Conservation (phyloP, 1,139 yeast genomes). For the Suhomyces guaymorum region DNA sequence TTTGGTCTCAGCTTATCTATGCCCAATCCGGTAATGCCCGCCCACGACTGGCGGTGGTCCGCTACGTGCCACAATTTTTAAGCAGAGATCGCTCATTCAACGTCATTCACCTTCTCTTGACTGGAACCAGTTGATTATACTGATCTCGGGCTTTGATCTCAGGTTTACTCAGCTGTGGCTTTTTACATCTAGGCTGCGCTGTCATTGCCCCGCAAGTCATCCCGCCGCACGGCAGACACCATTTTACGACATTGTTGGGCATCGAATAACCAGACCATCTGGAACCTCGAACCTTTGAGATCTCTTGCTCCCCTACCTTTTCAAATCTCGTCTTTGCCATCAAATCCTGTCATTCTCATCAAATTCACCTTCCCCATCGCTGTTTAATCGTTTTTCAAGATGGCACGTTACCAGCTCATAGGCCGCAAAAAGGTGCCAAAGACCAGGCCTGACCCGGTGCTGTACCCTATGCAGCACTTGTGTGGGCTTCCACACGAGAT, state of each 20-base stretch:
- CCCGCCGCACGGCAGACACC: neutral
- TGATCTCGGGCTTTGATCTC: too few relatives aligned
- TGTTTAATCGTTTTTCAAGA: conserved; percentile 7
- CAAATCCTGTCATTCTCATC: neutral
- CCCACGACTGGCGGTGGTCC: too few relatives aligned
- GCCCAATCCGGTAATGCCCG: neutral
- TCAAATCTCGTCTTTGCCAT: neutral
- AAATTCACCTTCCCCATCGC: neutral
- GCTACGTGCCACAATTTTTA: too few relatives aligned
- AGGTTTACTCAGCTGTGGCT: neutral
- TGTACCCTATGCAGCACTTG: conserved; percentile 33
- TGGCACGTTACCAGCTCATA: conserved; percentile 39
- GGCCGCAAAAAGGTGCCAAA: conserved; percentile 33
- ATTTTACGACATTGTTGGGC: neutral
- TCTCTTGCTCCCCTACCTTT: neutral
- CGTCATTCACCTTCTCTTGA: neutral
- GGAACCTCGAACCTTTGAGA: neutral
- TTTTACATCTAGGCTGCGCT: neutral
- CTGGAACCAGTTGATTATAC: neutral
- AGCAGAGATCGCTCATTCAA: too few relatives aligned
- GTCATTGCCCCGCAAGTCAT: neutral
- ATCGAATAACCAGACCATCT: neutral
- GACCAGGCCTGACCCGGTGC: conserved; percentile 2
- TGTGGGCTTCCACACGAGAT: conserved; percentile 48
- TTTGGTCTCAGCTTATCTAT: too few relatives aligned